Evolutionary conservation across 2,329 filamentous ascomycete genomes (phyloP), one percentile per base, ranked within the genome.

Genomic region (Beauveria caledonica): DNA sequence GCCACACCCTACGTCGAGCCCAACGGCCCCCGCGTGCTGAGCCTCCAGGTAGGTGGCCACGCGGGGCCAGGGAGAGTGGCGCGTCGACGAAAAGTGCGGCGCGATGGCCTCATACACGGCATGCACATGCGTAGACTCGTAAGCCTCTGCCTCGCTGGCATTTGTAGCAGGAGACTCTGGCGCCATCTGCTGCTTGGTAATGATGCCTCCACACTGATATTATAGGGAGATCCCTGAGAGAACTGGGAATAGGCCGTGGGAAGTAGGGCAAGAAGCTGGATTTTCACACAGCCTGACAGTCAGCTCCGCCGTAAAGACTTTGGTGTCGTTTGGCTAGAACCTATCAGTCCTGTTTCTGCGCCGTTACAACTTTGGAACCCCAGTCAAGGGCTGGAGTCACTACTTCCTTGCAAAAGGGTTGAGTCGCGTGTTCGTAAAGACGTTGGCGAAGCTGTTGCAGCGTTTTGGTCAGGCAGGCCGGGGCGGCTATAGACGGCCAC

Each of bases 1-100:
- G 62, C 94, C 94, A 75, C 94, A 97, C 63, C 94, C 94, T 60
- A 97, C 81, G 74, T 99, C 94, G 36, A 96, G 80, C 10, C 94
- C 94, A 60, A 97, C 76, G 54, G 89, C 83, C 27, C 92, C 93
- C 13, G 85, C 76, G 0, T 80, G 71, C 52, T 89, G 82, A 36
- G 78, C 76, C 54, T 79, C 76, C 40, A 97, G 82, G 72, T 97
- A 97, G 40, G 79, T 78, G 64, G 92, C 84, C 60, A 97, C 89
- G 66, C 95, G 87, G 23, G 94, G 94, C 94, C 94, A 99, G 63
- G 94, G 92, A 84, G 86, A 86, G 77, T 88, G 83, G 63, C 86
- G 83, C 23, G 90, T 93, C 17, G 87, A 85, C 13, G 89, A 92
- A 77, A 94, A 94, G 77, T 94, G 90, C 40, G 86, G 82, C 39